A percentile compares a stretch with the other conserved stretches of the same genome.
phyloP scores from a whole-genome alignment of 2,329 filamentous ascomycete species.

The Ophiocordyceps camponoti-saundersi region DNA sequence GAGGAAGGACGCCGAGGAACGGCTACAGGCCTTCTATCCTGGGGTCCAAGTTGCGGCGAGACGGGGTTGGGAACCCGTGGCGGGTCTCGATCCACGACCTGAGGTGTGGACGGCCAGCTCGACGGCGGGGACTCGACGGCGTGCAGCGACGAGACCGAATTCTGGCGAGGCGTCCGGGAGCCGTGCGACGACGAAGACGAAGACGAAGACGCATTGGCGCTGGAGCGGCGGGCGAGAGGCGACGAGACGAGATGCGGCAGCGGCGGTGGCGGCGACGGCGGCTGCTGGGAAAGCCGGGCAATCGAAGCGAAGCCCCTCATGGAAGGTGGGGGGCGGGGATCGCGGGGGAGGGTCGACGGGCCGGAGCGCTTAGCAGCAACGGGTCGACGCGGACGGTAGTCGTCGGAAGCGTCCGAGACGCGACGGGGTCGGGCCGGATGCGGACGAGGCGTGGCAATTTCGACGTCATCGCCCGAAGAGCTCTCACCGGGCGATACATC shows the following conservation, averaged over 20 bases:
- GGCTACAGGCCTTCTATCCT: not conserved
- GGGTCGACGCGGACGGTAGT: slow-evolving; percentile 3
- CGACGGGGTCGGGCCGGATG: slow-evolving; percentile 13
- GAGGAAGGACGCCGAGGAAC: not conserved
- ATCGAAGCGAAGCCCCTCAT: slow-evolving; percentile 14
- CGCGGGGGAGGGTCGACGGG: slow-evolving; percentile 4
- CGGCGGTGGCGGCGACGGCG: not conserved
- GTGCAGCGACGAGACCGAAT: slow-evolving; percentile 7
- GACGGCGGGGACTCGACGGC: not conserved
- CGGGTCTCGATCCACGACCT: not conserved
- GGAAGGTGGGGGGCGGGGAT: slow-evolving; percentile 12
- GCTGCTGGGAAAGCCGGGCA: slow-evolving; percentile 1
- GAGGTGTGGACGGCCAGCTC: not conserved
- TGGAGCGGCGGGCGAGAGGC: not conserved
- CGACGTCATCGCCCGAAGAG: slow-evolving; percentile 22
- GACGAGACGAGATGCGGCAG: not conserved
- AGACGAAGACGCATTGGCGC: slow-evolving; percentile 1
- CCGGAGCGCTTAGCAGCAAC: slow-evolving; percentile 3
- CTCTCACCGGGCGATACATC: slow-evolving; percentile 11
- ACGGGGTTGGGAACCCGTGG: not conserved
- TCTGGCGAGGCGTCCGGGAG: slow-evolving; percentile 5
- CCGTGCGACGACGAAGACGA: not conserved
- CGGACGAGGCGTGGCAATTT: slow-evolving; percentile 13
- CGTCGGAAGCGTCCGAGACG: slow-evolving; percentile 13
- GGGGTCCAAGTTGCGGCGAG: not conserved